Percentiles rank a stretch among this genome's conserved stretches.
Conservation (phyloP, 2,329 filamentous ascomycete genomes). For the Sphaerostilbella broomeana region DNA sequence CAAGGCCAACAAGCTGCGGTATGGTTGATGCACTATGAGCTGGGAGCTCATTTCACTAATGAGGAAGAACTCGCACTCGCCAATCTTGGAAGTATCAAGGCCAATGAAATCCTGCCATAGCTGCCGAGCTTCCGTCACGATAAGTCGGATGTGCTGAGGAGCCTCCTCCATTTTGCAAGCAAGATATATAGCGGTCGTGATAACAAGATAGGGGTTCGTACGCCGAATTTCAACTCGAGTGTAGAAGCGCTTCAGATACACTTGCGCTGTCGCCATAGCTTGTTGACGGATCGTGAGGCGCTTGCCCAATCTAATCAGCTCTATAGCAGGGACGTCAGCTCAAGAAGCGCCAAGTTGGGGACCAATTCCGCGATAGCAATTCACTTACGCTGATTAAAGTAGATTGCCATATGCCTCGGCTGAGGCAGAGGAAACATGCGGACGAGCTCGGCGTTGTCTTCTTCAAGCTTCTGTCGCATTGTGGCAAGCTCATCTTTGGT, state of each 20-base stretch:
- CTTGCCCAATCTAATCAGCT: slow-evolving; percentile 76
- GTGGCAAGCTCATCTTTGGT: slow-evolving; percentile 71
- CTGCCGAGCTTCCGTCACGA: slow-evolving; percentile 77
- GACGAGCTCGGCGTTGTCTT: slow-evolving; percentile 66
- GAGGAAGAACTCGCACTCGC: slow-evolving; percentile 88
- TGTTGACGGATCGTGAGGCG: slow-evolving; percentile 83
- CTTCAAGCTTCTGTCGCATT: slow-evolving; percentile 69
- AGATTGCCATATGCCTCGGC: slow-evolving; percentile 76
- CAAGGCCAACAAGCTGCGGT: slow-evolving; percentile 69
- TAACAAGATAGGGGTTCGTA: slow-evolving; percentile 87
- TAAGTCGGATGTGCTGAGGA: slow-evolving; percentile 88
- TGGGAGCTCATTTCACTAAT: slow-evolving; percentile 89
- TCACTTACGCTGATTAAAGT: slow-evolving; percentile 76
- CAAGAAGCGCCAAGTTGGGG: not conserved
- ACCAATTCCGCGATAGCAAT: not conserved
- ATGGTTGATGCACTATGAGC: slow-evolving; percentile 85
- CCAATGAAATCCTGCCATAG: slow-evolving; percentile 76
- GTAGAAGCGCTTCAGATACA: slow-evolving; percentile 94
- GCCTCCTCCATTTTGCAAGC: slow-evolving; percentile 98
- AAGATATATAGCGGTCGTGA: slow-evolving; percentile 89
- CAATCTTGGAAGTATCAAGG: slow-evolving; percentile 74
- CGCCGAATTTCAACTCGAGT: slow-evolving; percentile 81
- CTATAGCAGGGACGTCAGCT: slow-evolving; percentile 36
- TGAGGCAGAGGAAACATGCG: slow-evolving; percentile 79
- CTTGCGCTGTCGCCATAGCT: slow-evolving; percentile 84